phyloP scores from a whole-genome alignment of 208 protist genomes.

The Trypanosoma conorhini region DNA sequence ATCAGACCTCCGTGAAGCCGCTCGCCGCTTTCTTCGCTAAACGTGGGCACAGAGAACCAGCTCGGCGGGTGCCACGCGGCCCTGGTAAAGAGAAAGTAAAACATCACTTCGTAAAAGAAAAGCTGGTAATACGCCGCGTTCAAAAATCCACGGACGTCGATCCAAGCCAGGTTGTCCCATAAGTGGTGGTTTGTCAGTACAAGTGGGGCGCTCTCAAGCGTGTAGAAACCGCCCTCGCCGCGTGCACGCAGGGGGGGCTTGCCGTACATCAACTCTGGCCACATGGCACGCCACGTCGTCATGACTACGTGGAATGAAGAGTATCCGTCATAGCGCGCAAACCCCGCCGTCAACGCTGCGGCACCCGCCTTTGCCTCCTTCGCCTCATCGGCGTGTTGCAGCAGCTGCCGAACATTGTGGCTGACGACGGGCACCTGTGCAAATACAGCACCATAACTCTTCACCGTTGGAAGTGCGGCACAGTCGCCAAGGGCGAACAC shows the following conservation, averaged over 20 bases:
- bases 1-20: not conserved
- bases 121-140: constrained; percentile 72
- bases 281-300: constrained; percentile 84
- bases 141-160: constrained; percentile 50
- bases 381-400: constrained; percentile 31
- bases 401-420: constrained; percentile 74
- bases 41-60: constrained; percentile 67
- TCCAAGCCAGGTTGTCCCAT: constrained; percentile 75
- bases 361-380: not conserved
- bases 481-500: constrained; percentile 88
- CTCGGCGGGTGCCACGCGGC: constrained; percentile 76
- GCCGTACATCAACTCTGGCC: constrained; percentile 77
- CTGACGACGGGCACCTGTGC: constrained; percentile 83
- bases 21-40: constrained; percentile 33
- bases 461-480: constrained; percentile 73
- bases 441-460: constrained; percentile 79
- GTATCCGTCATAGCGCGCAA: constrained; percentile 70
- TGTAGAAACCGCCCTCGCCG: not conserved
- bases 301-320: constrained; percentile 82
- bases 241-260: not conserved
- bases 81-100: constrained; percentile 78
- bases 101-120: constrained; percentile 76
- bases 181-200: constrained; percentile 59
- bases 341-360: not conserved
- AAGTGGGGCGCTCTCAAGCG: constrained; percentile 21